Conservation (phyloP, 495 filamentous ascomycete species). For the Chaetomidium leptoderma region DNA sequence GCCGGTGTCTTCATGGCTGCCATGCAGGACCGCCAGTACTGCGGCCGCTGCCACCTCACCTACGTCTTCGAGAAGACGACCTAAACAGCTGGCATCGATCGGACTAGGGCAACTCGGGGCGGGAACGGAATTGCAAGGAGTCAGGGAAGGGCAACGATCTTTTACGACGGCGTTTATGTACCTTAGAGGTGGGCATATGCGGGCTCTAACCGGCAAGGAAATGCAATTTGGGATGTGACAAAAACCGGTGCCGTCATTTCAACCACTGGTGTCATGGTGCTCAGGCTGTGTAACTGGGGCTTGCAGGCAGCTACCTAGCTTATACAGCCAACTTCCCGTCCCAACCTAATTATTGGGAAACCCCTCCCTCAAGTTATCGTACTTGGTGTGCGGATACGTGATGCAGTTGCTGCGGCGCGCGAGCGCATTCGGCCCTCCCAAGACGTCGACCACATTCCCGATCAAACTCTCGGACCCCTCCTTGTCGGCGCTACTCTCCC, state of each 20-base stretch:
- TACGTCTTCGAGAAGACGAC: constrained; percentile 92
- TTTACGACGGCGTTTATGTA: constrained; percentile 38
- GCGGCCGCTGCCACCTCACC: constrained; percentile 97
- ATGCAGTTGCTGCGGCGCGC: constrained; percentile 64
- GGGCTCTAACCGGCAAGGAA: constrained; percentile 35
- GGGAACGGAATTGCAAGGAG: constrained; percentile 31
- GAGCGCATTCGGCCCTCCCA: constrained; percentile 51
- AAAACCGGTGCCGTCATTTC: constrained; percentile 12
- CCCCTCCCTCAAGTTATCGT: constrained; percentile 69
- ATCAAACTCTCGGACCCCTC: constrained; percentile 63
- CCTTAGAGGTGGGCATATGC: constrained; percentile 31
- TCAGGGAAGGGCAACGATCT: constrained; percentile 22
- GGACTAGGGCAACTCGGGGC: constrained; percentile 15
- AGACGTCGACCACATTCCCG: constrained; percentile 56
- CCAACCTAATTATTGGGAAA: constrained; percentile 41
- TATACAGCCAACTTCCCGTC: constrained; percentile 16
- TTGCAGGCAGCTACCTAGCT: constrained; percentile 14
- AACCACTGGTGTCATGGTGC: not conserved
- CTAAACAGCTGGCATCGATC: constrained; percentile 18
- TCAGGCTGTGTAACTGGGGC: constrained; percentile 10
- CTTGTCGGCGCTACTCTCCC: constrained; percentile 86
- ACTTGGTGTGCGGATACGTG: constrained; percentile 68
- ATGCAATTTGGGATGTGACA: constrained; percentile 33
- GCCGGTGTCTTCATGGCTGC: constrained; percentile 99
- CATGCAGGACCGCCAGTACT: constrained; percentile 99